Evolutionary conservation across 2,329 filamentous ascomycete genomes (phyloP).

Genomic region (Pseudocercospora fijiensis): DNA sequence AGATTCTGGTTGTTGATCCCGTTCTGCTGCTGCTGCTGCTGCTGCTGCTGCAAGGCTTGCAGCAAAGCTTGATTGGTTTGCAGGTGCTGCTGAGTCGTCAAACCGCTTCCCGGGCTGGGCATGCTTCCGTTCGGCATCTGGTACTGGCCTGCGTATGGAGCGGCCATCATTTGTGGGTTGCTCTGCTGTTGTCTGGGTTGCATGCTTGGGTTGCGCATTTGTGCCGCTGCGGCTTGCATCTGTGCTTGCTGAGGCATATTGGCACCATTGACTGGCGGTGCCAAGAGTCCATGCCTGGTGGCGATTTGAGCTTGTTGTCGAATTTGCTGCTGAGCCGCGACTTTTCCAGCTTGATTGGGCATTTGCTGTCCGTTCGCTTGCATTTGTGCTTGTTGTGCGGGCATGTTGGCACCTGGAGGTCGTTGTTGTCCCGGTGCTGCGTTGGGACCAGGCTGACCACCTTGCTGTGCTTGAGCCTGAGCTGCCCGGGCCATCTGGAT

Average conservation of each 20-base stretch:
- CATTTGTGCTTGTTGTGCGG: constrained; percentile 31
- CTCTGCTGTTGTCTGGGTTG: constrained; percentile 31
- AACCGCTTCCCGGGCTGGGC: constrained; percentile 33
- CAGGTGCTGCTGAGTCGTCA: constrained; percentile 38
- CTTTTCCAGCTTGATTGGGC: constrained; percentile 41
- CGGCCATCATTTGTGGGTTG: constrained; percentile 29
- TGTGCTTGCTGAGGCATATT: constrained; percentile 63
- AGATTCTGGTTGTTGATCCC: constrained; percentile 25
- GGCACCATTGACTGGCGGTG: constrained; percentile 54
- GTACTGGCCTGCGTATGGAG: constrained; percentile 33
- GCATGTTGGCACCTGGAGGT: constrained; percentile 23
- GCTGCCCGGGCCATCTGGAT: constrained; percentile 39
- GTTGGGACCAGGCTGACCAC: constrained; percentile 37
- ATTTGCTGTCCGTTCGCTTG: constrained; percentile 33
- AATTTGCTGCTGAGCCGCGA: constrained; percentile 43
- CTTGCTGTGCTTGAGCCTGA: constrained; percentile 33
- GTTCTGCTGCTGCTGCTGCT: constrained; percentile 30
- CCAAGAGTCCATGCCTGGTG: constrained; percentile 50
- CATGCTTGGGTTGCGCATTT: constrained; percentile 21
- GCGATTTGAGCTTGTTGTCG: constrained; percentile 46
- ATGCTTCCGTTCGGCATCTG: constrained; percentile 34
- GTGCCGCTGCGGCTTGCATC: constrained; percentile 30
- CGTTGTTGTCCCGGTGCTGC: constrained; percentile 30
- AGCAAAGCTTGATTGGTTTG: constrained; percentile 36
- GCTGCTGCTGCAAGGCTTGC: constrained; percentile 32